Evolutionary conservation across 2,329 filamentous ascomycete genomes (phyloP).

Genomic region (Parastagonospora avenae): DNA sequence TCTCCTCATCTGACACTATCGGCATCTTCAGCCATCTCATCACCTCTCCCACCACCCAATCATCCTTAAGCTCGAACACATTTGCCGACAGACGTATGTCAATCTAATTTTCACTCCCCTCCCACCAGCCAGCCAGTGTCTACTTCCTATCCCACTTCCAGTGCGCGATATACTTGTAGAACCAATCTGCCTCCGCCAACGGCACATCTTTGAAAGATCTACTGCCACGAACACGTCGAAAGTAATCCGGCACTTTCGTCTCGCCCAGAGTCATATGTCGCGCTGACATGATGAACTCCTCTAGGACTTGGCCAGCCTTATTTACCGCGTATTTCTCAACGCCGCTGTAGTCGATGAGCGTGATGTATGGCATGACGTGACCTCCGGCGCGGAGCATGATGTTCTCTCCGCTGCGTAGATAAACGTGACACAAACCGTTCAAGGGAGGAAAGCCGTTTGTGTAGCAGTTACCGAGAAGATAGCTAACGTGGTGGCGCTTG

Average conservation of each 20-base stretch:
- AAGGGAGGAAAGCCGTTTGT: neutral
- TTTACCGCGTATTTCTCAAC: neutral
- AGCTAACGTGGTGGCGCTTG: neutral
- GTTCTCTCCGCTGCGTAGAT: neutral
- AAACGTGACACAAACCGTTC: neutral
- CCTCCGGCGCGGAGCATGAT: neutral
- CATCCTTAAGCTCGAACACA: neutral
- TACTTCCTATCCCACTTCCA: neutral
- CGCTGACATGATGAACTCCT: neutral
- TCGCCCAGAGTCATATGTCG: neutral
- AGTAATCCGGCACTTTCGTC: neutral
- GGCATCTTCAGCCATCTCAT: neutral
- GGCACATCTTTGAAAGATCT: neutral
- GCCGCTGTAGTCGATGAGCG: neutral
- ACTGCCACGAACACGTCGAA: neutral
- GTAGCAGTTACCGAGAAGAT: neutral
- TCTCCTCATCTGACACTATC: neutral
- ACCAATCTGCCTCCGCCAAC: neutral
- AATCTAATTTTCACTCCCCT: neutral
- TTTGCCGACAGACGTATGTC: neutral
- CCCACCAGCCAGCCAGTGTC: neutral
- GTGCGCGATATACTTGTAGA: neutral
- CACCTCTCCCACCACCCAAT: neutral
- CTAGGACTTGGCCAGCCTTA: neutral
- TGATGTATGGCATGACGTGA: neutral